Conservation (phyloP, 495 filamentous ascomycete species). For the Glutinoglossum americanum region DNA sequence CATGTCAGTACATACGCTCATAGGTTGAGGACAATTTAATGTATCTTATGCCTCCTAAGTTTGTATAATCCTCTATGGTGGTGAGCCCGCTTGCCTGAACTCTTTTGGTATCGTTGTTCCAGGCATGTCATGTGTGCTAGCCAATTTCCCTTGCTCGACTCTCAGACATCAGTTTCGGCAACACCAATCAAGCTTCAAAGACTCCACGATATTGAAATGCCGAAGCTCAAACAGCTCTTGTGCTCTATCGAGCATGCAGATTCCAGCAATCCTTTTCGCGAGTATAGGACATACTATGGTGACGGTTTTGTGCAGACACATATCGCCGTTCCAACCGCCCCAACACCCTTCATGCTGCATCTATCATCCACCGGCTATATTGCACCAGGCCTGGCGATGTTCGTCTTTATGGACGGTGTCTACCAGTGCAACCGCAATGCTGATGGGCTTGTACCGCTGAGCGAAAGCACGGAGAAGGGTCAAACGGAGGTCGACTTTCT, state of each 20-base stretch:
- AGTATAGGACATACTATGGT: slow-evolving; percentile 21
- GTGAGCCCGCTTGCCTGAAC: background rate
- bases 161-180: background rate
- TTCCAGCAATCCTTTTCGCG: slow-evolving; percentile 16
- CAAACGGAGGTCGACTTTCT: slow-evolving; percentile 19
- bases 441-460: slow-evolving; percentile 14
- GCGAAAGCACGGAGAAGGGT: slow-evolving; percentile 1
- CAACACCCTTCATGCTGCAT: slow-evolving; percentile 19
- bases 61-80: background rate
- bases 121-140: background rate
- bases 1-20: background rate
- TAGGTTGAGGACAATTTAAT: background rate
- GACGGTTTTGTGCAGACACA: slow-evolving; percentile 25
- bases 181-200: background rate
- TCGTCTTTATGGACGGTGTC: slow-evolving; percentile 27
- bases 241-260: slow-evolving; percentile 21
- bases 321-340: slow-evolving; percentile 19
- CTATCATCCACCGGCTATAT: slow-evolving; percentile 22
- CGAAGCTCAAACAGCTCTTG: slow-evolving; percentile 21
- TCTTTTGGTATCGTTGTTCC: background rate
- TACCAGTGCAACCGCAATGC: slow-evolving; percentile 29
- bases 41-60: background rate
- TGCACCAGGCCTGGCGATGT: slow-evolving; percentile 24
- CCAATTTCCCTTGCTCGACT: background rate
- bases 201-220: slow-evolving; percentile 15